phyloP scores from a whole-genome alignment of 192 early-diverging fungal genomes.

The Chytriomyces sp. region DNA sequence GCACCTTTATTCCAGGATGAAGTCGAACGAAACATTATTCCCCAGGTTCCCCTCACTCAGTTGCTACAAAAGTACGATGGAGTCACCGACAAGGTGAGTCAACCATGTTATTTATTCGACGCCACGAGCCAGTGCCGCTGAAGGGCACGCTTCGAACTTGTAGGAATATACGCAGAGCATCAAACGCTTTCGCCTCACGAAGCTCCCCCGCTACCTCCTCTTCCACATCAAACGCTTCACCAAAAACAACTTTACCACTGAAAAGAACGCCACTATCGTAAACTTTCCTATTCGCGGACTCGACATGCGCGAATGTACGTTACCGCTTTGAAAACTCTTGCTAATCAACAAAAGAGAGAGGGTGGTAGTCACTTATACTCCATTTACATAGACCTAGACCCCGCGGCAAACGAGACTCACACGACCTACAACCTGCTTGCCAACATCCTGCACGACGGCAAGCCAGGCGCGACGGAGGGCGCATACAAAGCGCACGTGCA shows the following conservation, averaged over 20 bases:
- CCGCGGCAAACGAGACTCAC: conserved; percentile 26
- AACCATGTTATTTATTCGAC: neutral
- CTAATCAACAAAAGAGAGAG: neutral
- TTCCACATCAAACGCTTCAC: conserved; percentile 90
- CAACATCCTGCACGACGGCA: conserved; percentile 91
- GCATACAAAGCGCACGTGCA: conserved; percentile 83
- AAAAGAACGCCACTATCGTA: conserved; percentile 97
- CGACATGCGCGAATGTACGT: conserved; percentile 78
- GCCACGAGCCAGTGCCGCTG: neutral
- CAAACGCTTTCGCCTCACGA: conserved; percentile 72
- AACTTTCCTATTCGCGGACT: conserved; percentile 89
- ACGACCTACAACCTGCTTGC: conserved; percentile 82
- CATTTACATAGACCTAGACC: conserved; percentile 5
- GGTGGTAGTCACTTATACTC: neutral
- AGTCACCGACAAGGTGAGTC: conserved; percentile 59
- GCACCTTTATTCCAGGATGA: conserved; percentile 90
- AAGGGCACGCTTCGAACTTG: too few relatives aligned
- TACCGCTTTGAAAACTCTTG: neutral
- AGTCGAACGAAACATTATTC: conserved; percentile 82
- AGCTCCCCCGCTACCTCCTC: conserved; percentile 83
- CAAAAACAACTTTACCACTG: conserved; percentile 77
- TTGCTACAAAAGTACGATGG: conserved; percentile 89
- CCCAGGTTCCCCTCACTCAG: conserved; percentile 82
- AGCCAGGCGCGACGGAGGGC: conserved; percentile 64
- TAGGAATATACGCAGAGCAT: conserved; percentile 33